Evolutionary conservation across 1,284 basidiomycete species (phyloP), one percentile per base, ranked within the genome.

Genomic region (Neolentinus lepideus): DNA sequence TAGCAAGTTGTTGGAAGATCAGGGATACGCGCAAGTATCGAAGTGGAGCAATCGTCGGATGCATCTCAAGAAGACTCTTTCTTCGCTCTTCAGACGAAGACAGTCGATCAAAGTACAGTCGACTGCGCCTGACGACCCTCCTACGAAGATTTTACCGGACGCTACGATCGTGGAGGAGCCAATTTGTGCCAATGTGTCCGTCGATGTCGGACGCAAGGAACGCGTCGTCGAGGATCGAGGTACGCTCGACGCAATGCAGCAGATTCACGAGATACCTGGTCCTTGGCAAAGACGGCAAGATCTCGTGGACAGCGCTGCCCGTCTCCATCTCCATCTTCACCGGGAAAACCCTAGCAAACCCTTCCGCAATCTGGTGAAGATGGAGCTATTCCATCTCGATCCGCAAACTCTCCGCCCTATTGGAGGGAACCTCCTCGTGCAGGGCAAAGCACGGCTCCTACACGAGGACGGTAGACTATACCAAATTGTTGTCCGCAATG

Each of bases 31-130:
- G 43, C 75, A 75, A 47, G 72, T 85, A 53, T 73, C 71, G 21
- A 73, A 72, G 12, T 83, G 81, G 80, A 83, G 82, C 61, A 76
- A 77, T 60, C 67, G 16, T 76, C 79, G 3, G 80, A 84, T 77
- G 43, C 64, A 78, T 53, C 63, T 76, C 57, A 66, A 68, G 58
- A 69, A 63, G 56, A 75, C 75, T 0, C 67, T 66, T 55, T 67
- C 71, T 31, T 69, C 68, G 43, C 63, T 78, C 31, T 63, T 72
- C 52, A 67, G 73, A 73, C 53, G 70, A 69, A 57, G 66, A 73
- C 46, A 62, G 62, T 56, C 62, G 62, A 31, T 12, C 29, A 31
- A 31, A 12, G 29, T 12, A 31, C 6, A 31, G 12, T 31, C 29
- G 29, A 31, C 29, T 31, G 12, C 29, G 4, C 12, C 29, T 31